Evolutionary conservation across 1,284 basidiomycete genomes (phyloP).

Genomic region (Leccinum pallidistipes): DNA sequence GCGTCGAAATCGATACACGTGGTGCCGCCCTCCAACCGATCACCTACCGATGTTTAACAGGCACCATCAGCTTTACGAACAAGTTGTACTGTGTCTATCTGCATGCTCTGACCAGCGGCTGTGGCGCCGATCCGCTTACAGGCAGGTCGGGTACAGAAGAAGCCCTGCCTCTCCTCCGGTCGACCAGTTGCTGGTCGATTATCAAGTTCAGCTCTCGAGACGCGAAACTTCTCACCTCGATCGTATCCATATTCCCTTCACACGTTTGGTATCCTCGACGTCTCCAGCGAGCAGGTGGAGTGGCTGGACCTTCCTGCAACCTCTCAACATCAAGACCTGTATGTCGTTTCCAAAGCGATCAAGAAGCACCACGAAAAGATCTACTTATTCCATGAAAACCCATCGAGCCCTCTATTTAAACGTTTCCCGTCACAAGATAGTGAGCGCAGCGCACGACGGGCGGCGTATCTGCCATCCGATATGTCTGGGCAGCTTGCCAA

Average conservation of each 20-base stretch:
- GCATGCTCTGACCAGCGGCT: slow-evolving; percentile 44
- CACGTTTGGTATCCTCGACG: slow-evolving; percentile 41
- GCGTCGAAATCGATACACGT: slow-evolving; percentile 23
- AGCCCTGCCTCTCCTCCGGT: slow-evolving; percentile 40
- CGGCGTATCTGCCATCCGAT: slow-evolving; percentile 10
- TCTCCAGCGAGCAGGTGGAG: slow-evolving; percentile 29
- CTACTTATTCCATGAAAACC: slow-evolving; percentile 7
- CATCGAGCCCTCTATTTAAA: background rate
- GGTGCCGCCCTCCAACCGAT: slow-evolving; percentile 13
- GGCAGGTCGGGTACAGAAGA: slow-evolving; percentile 46
- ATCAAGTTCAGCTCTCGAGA: slow-evolving; percentile 34
- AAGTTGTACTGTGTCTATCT: slow-evolving; percentile 44
- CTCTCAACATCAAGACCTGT: slow-evolving; percentile 38
- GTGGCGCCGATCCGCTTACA: slow-evolving; percentile 46
- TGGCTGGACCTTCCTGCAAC: slow-evolving; percentile 18
- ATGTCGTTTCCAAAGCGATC: slow-evolving; percentile 28
- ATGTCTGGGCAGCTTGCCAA: background rate
- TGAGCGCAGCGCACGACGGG: slow-evolving; percentile 15
- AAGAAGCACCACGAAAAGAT: slow-evolving; percentile 29
- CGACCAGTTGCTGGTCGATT: slow-evolving; percentile 41
- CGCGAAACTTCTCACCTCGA: slow-evolving; percentile 34
- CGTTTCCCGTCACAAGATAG: slow-evolving; percentile 6
- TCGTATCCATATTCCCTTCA: slow-evolving; percentile 37
- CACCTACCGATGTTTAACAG: slow-evolving; percentile 37
- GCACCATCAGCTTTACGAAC: slow-evolving; percentile 34